A percentile compares a stretch with the other conserved stretches of the same genome.
phyloP scores from a whole-genome alignment of 2,329 filamentous ascomycete genomes.

The Penicillium sp. region DNA sequence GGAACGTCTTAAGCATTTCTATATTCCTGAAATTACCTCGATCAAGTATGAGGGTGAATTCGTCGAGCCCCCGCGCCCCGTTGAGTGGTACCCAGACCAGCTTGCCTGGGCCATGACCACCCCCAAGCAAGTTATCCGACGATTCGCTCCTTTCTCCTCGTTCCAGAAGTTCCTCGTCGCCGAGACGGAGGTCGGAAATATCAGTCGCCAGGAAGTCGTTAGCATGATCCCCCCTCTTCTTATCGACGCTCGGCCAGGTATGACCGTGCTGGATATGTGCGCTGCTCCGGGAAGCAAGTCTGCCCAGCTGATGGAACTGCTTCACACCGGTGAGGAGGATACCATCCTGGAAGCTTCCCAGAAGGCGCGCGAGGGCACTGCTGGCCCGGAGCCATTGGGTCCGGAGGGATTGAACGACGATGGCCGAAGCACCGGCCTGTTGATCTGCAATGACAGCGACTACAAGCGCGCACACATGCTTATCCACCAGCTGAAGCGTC shows the following conservation, averaged over 20 bases:
- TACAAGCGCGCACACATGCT: constrained; percentile 97
- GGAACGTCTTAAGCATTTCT: constrained; percentile 82
- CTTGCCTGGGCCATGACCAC: constrained; percentile 98
- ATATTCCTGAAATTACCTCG: constrained; percentile 85
- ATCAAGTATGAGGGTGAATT: constrained; percentile 82
- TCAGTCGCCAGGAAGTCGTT: constrained; percentile 95
- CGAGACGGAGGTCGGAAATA: constrained; percentile 95
- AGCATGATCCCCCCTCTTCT: constrained; percentile 98
- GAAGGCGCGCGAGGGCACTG: constrained; percentile 65
- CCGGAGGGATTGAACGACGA: constrained; percentile 69
- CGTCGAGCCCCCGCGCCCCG: constrained; percentile 79
- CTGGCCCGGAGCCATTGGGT: constrained; percentile 50
- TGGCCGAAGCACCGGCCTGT: constrained; percentile 84
- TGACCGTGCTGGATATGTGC: constrained; percentile 94
- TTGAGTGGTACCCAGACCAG: constrained; percentile 92
- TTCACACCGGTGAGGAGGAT: constrained; percentile 90
- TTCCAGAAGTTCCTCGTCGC: constrained; percentile 98
- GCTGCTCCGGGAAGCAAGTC: constrained; percentile 97
- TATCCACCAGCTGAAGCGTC: constrained; percentile 94
- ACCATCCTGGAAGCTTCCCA: constrained; percentile 74
- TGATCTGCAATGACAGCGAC: constrained; percentile 95
- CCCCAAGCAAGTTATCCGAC: constrained; percentile 91
- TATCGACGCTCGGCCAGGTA: constrained; percentile 87
- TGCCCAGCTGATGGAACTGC: constrained; percentile 90
- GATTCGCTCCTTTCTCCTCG: constrained; percentile 88